Base-by-base conservation (phyloP, 805 yeast species). In the Wickerhamiella nectarea region DNA sequence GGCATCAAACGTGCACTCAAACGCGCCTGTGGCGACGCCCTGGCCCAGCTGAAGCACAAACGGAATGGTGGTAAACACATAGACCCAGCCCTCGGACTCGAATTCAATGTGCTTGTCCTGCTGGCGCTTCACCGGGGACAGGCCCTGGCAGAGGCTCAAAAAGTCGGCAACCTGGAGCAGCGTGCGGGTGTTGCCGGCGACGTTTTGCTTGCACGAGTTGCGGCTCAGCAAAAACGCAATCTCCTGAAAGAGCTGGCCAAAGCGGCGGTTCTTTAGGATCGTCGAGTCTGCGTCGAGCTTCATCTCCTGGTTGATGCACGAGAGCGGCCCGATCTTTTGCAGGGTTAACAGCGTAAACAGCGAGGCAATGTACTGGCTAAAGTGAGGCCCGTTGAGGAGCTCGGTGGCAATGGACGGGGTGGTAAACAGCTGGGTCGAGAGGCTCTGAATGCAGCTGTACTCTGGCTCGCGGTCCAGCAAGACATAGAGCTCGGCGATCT, bases 391-490 rank as follows among this genome's bases (percentile, higher is more conserved):
- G 24, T 66, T 60, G 6, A 76, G 68, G 20, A 82, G 72, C 21
- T 74, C 63, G 3, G 69, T 71, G 0, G 94, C 78, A 50, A 80
- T 78, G 0, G 86, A 73, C 0, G 96, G 95, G 43, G 94, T 80
- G 0, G 96, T 87, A 60, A 86, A 86, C 18, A 91, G 63, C 61
- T 91, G 98, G 0, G 89, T 77, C 0, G 93, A 76, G 17, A 89
- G 63, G 31, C 78, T 74, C 31, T 78, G 71, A 65, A 87, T 68
- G 3, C 82, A 70, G 10, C 89, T 83, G 44, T 74, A 62, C 52
- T 86, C 95, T 0, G 95, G 94, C 55, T 91, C 97, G 47, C 95
- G 70, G 55, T 91, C 99, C 49, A 75, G 65, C 0, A 71, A 62
- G 38, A 82, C 67, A 51, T 78, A 82, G 65, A 80, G 66, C 49